A percentile compares a stretch with the other conserved stretches of the same genome.
phyloP scores from a whole-genome alignment of 768 basidiomycete genomes.

The Austroboletus eburneus region DNA sequence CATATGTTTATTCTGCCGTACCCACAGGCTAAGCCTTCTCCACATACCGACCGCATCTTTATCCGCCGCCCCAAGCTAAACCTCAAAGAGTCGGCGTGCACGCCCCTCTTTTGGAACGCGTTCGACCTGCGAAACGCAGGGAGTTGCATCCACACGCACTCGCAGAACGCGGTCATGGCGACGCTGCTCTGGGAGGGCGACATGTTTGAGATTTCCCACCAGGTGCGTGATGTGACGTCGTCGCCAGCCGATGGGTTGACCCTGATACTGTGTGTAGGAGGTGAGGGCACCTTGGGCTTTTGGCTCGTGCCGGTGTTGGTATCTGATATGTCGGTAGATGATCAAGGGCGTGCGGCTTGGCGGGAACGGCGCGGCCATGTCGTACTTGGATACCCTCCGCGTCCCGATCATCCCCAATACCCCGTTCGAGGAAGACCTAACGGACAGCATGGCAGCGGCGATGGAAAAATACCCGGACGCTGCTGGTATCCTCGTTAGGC shows the following conservation, averaged over 20 bases:
- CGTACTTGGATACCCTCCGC: conserved; percentile 81
- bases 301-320: not conserved
- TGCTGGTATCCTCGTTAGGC: conserved; percentile 68
- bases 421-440: conserved; percentile 84
- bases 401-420: conserved; percentile 92
- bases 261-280: conserved; percentile 34
- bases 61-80: conserved; percentile 66
- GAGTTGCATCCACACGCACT: conserved; percentile 89
- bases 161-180: conserved; percentile 86
- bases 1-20: conserved; percentile 88
- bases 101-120: conserved; percentile 90
- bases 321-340: conserved; percentile 56
- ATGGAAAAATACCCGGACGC: conserved; percentile 80
- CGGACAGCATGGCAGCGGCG: conserved; percentile 83
- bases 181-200: conserved; percentile 72
- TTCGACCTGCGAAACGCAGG: conserved; percentile 76
- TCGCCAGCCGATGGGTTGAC: not conserved
- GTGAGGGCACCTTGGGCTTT: conserved; percentile 14
- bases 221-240: conserved; percentile 36
- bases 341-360: conserved; percentile 83
- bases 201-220: conserved; percentile 78
- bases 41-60: conserved; percentile 68
- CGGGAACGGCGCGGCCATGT: conserved; percentile 70
- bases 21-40: conserved; percentile 54
- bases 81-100: conserved; percentile 84